Percentiles rank a stretch among this genome's conserved stretches.
Evolutionary conservation across 768 basidiomycete species (phyloP).

Genomic region (Hygrocybe punicea): DNA sequence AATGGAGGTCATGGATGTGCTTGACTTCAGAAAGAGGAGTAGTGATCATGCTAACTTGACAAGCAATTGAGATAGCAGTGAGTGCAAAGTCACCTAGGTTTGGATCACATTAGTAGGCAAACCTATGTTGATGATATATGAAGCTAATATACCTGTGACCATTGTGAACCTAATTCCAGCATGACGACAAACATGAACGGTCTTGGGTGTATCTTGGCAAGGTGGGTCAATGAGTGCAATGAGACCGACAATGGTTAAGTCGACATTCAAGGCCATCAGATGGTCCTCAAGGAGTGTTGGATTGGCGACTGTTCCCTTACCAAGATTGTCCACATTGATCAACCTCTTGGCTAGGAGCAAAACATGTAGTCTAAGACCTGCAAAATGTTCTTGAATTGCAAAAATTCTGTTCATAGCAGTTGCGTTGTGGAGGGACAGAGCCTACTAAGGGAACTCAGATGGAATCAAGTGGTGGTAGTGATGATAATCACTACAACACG

Average conservation of each 20-base stretch:
- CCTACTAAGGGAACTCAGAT: no score
- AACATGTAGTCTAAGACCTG: constrained; percentile 58
- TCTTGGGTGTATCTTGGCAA: constrained; percentile 51
- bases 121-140: not conserved
- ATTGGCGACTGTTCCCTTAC: constrained; percentile 25
- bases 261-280: constrained; percentile 41
- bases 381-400: constrained; percentile 46
- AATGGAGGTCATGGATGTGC: constrained; percentile 36
- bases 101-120: not conserved
- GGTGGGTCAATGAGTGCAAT: constrained; percentile 62
- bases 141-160: constrained; percentile 44
- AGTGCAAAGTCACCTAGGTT: constrained; percentile 49
- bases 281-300: constrained; percentile 42
- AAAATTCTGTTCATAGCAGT: constrained; percentile 29
- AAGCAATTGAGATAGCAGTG: constrained; percentile 61
- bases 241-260: constrained; percentile 54
- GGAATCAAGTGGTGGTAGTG: no score
- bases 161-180: constrained; percentile 64
- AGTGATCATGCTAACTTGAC: constrained; percentile 57
- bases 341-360: constrained; percentile 51
- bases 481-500: no score
- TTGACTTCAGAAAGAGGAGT: constrained; percentile 34
- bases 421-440: no score
- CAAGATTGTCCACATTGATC: constrained; percentile 31
- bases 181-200: constrained; percentile 46